These are phyloP conservation scores for Zea luxurians DNA, from an alignment of 176 grass and related monocot genomes.

Conservation along the genomic window DNA sequence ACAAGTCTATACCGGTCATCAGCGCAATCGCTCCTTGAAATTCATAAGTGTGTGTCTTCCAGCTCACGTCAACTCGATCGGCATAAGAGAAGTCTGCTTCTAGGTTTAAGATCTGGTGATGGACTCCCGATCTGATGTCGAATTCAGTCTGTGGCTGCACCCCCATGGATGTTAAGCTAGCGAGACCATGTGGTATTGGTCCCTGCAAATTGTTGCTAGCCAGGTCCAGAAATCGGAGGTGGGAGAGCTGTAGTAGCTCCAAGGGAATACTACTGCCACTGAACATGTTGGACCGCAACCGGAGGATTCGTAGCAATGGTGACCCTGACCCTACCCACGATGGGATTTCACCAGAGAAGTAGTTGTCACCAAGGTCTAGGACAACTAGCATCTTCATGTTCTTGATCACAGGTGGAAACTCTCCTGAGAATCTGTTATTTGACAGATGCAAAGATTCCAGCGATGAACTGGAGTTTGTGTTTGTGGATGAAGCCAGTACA, in stretches of 20 bases:
- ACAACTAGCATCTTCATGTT: constrained; percentile 27
- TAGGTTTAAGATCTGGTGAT: constrained; percentile 21
- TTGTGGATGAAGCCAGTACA: not conserved
- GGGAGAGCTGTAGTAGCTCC: constrained; percentile 37
- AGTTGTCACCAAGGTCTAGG: constrained; percentile 44
- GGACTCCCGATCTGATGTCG: constrained; percentile 7
- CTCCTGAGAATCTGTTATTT: constrained; percentile 37
- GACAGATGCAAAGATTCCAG: constrained; percentile 32
- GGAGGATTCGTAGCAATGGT: constrained; percentile 43
- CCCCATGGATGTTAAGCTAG: constrained; percentile 34
- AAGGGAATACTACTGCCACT: constrained; percentile 31
- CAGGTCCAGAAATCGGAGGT: constrained; percentile 45
- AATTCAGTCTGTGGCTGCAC: constrained; percentile 39
- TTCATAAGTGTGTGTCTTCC: constrained; percentile 35
- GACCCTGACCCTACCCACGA: constrained; percentile 38
- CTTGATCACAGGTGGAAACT: constrained; percentile 23
- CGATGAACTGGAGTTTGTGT: not conserved
- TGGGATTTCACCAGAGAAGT: constrained; percentile 36
- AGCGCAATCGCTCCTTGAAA: constrained; percentile 18
- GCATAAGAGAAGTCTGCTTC: not conserved
- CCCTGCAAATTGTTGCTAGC: constrained; percentile 33
- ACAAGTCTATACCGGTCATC: constrained; percentile 39
- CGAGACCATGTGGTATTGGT: constrained; percentile 1
- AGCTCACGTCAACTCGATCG: constrained; percentile 23
- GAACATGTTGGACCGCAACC: constrained; percentile 38